Evolutionary conservation across 2,329 filamentous ascomycete genomes (phyloP).

Genomic region (Dothistroma septosporum): DNA sequence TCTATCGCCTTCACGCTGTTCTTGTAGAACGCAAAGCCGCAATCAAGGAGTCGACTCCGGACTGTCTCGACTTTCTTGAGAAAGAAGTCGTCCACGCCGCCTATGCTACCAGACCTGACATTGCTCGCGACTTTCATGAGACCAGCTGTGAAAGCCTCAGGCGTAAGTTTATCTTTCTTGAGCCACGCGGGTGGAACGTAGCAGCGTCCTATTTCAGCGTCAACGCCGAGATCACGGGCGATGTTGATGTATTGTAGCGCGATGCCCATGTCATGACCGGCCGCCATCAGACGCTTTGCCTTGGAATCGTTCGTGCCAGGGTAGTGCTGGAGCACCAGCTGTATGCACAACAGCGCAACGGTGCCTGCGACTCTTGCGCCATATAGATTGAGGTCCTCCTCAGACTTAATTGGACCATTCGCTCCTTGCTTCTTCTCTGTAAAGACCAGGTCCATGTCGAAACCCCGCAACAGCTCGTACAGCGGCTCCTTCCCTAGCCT

Average conservation of each 20-base stretch:
- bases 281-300: slow-evolving; percentile 48
- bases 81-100: slow-evolving; percentile 39
- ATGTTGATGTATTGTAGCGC: slow-evolving; percentile 77
- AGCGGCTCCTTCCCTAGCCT: slow-evolving; percentile 58
- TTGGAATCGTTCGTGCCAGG: slow-evolving; percentile 29
- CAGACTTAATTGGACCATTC: slow-evolving; percentile 53
- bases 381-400: slow-evolving; percentile 59
- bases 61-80: slow-evolving; percentile 48
- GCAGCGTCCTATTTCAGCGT: slow-evolving; percentile 61
- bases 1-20: slow-evolving; percentile 56
- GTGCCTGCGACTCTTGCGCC: slow-evolving; percentile 67
- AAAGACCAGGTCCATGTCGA: slow-evolving; percentile 64
- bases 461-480: slow-evolving; percentile 62
- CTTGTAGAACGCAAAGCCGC: slow-evolving; percentile 59
- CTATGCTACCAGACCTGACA: neutral
- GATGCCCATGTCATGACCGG: slow-evolving; percentile 64
- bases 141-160: slow-evolving; percentile 50
- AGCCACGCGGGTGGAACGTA: slow-evolving; percentile 67
- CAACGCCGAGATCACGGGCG: slow-evolving; percentile 65
- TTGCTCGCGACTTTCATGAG: slow-evolving; percentile 16
- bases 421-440: slow-evolving; percentile 9
- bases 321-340: slow-evolving; percentile 61
- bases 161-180: slow-evolving; percentile 52
- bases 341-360: slow-evolving; percentile 64
- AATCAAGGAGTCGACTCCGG: slow-evolving; percentile 53